Evolutionary conservation across 2,329 filamentous ascomycete genomes (phyloP), one percentile per base, ranked within the genome.

Genomic region (Arthrobotrys entomopaga): DNA sequence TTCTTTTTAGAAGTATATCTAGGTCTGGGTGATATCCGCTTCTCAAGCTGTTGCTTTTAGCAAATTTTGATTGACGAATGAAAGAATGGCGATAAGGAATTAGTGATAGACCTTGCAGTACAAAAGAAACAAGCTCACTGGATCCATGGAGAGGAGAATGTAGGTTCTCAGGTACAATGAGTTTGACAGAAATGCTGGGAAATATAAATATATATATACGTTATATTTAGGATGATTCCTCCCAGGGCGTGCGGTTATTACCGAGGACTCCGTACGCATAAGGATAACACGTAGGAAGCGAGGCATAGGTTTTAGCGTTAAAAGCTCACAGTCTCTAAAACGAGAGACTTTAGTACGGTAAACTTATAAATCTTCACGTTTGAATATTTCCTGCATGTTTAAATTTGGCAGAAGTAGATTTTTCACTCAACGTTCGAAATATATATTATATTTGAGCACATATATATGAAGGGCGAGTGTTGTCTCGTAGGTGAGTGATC

Each of bases 141-240:
- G 22, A 24, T 6, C 26, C 22, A 8, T 4, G n/a, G 40, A 57
- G 19, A 57, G 8, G 43, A n/a, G 16, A 13, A 19, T 46, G 1
- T 24, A 24, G 16, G 19, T 20, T 6, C 20, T 34, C n/a, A 43
- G 16, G 34, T 1, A 24, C 7, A 3, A 26, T 26, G 24, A 7
- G 24, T 34, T 34, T 34, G 7, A 10, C 8, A 16, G 16, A 22
- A 24, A 20, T 19, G 15, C 50, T 22, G 52, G 24, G 52, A 43
- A 16, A 24, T 13, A 13, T 13, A 43, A 46, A 59, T 59, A 59
- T 48, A 59, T 59, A 59, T 48, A 59, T 48, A 59, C 38, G 34
- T 46, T 7, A 46, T 19, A 6, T 22, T 26, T 19, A 48, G 56
- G 56, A 59, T 6, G 24, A 6, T 48, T 24, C 3, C 42, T 11